These are phyloP conservation scores for Bremia lactucae DNA, from an alignment of 352 stramenopile genomes.

Conservation along the genomic window DNA sequence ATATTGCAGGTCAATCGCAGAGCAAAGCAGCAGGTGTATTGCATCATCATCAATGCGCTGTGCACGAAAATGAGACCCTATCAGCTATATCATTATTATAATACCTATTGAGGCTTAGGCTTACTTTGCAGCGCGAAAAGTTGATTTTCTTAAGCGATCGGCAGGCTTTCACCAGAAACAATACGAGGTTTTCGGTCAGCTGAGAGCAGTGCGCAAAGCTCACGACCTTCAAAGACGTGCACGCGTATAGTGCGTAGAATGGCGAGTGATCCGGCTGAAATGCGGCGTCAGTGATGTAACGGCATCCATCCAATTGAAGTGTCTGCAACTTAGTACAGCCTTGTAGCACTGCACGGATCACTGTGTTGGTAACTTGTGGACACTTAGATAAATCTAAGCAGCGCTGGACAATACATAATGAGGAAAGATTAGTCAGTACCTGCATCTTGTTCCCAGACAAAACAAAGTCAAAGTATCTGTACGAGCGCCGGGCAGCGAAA, in stretches of 20 bases:
- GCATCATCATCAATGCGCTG: constrained; percentile 67
- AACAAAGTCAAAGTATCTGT: constrained; percentile 1
- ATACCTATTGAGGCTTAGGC: constrained; percentile 1
- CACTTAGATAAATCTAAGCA: constrained; percentile 80
- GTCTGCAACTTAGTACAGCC: constrained; percentile 66
- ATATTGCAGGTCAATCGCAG: constrained; percentile 42
- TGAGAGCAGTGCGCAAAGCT: constrained; percentile 79
- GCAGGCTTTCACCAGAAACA: constrained; percentile 73
- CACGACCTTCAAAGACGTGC: constrained; percentile 61
- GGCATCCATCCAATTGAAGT: constrained; percentile 73
- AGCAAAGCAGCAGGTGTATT: constrained; percentile 54
- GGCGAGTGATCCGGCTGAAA: constrained; percentile 79
- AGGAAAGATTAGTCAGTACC: constrained; percentile 1
- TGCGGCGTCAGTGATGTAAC: constrained; percentile 79
- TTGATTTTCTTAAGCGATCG: constrained; percentile 68
- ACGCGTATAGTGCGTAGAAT: constrained; percentile 57
- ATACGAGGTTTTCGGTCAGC: constrained; percentile 60
- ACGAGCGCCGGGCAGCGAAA: constrained; percentile 75
- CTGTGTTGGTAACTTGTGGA: constrained; percentile 79
- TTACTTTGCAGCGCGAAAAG: constrained; percentile 72
- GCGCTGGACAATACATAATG: constrained; percentile 22
- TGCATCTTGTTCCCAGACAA: not conserved
- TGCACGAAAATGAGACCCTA: constrained; percentile 1
- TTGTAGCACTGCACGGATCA: constrained; percentile 71
- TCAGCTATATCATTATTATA: constrained; percentile 1